Evolutionary conservation across 768 basidiomycete species (phyloP).

Genomic region (Chalciporus sphaerocephalus): DNA sequence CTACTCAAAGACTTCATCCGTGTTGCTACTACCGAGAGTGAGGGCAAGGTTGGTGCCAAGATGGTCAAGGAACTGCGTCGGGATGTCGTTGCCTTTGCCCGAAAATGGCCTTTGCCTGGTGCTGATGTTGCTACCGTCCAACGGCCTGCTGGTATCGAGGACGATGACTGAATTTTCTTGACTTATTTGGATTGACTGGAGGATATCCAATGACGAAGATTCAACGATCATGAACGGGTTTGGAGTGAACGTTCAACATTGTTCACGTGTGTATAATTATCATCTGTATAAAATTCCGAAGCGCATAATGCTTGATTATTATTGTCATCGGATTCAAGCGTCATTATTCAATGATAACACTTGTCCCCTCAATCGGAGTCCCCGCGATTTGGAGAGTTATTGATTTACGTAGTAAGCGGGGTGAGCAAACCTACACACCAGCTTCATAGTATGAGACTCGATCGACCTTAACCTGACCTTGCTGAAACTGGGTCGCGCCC

Average conservation of each 20-base stretch:
- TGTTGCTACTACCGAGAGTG: constrained; percentile 63
- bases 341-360: too few species aligned
- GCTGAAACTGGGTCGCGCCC: too few species aligned
- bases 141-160: constrained; percentile 62
- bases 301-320: too few species aligned
- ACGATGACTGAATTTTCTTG: constrained; percentile 37
- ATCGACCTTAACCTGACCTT: too few species aligned
- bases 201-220: constrained; percentile 35
- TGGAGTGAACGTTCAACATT: constrained; percentile 34
- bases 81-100: constrained; percentile 81
- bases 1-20: constrained; percentile 93
- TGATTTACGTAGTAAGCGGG: too few species aligned
- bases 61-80: constrained; percentile 68
- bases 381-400: too few species aligned
- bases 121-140: constrained; percentile 47
- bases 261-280: constrained; percentile 17
- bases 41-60: constrained; percentile 66
- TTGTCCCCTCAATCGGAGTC: too few species aligned
- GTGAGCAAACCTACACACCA: too few species aligned
- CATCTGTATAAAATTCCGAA: constrained; percentile 24
- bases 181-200: background rate
- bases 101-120: constrained; percentile 90
- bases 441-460: too few species aligned
- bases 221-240: constrained; percentile 46
- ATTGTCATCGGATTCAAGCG: too few species aligned